phyloP scores from a whole-genome alignment of 225 moss, liverwort and hornwort species.

The Bryoerythrophyllum caledonicum region DNA sequence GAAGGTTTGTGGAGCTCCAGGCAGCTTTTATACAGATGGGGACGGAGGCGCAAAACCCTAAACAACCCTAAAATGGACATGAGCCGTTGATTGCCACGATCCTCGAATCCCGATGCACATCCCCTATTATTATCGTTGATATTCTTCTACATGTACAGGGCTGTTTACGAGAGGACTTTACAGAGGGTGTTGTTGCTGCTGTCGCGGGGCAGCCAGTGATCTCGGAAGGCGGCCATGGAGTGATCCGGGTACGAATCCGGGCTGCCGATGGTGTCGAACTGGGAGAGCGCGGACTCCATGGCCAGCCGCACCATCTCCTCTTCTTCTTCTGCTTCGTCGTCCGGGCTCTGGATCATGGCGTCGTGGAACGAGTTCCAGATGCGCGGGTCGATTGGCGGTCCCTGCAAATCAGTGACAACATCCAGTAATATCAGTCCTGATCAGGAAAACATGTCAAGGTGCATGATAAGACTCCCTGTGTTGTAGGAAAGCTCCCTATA shows the following conservation, averaged over 20 bases:
- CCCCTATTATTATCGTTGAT: background rate
- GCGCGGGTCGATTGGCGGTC: conserved; percentile 36
- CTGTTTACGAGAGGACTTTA: conserved; percentile 36
- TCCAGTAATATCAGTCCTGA: background rate
- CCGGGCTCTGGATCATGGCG: conserved; percentile 12
- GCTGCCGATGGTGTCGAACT: conserved; percentile 48
- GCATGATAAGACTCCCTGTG: no score
- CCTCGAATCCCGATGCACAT: background rate
- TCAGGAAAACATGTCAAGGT: background rate
- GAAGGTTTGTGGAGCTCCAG: no score
- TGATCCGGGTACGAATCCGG: conserved; percentile 41
- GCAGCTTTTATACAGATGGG: background rate
- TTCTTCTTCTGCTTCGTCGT: conserved; percentile 36
- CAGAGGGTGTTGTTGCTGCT: conserved; percentile 40
- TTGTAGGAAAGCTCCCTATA: no score
- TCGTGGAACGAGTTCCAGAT: conserved; percentile 39
- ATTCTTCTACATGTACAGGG: background rate
- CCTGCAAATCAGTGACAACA: conserved; percentile 13
- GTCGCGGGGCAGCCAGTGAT: conserved; percentile 43
- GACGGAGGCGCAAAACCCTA: background rate
- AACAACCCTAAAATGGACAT: background rate
- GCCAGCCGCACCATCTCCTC: conserved; percentile 53
- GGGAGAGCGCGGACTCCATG: conserved; percentile 61
- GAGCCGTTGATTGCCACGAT: no score
- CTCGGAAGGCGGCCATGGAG: conserved; percentile 23